phyloP scores from a whole-genome alignment of 176 grass and related monocot genomes.

The Avena eriantha region DNA sequence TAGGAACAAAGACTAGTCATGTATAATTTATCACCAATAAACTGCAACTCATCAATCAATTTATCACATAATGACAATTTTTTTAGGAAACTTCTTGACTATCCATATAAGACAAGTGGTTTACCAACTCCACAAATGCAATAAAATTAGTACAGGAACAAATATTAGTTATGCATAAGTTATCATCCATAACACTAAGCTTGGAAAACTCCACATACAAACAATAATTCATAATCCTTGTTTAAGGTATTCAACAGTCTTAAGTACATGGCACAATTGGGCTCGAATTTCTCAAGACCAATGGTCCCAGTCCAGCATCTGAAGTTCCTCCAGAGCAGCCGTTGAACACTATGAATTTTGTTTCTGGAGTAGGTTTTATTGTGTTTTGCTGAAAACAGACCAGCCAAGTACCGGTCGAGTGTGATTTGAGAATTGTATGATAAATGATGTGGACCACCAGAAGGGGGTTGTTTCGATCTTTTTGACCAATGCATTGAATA shows the following conservation, averaged over 20 bases:
- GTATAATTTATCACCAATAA: not conserved
- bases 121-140: constrained; percentile 55
- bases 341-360: not conserved
- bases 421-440: not conserved
- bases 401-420: not conserved
- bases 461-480: not conserved
- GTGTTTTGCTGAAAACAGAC: not conserved
- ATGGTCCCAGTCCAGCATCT: constrained; percentile 24
- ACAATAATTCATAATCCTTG: constrained; percentile 19
- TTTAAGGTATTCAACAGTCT: not conserved
- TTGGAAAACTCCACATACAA: constrained; percentile 36
- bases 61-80: constrained; percentile 36
- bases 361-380: not conserved
- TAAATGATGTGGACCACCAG: not conserved
- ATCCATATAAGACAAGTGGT: constrained; percentile 57
- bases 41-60: constrained; percentile 57
- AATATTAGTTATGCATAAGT: constrained; percentile 19
- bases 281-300: constrained; percentile 26
- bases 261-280: constrained; percentile 7
- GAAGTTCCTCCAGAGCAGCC: constrained; percentile 1
- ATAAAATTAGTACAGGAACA: constrained; percentile 40
- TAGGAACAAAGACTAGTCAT: constrained; percentile 24
- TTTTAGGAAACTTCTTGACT: constrained; percentile 48
- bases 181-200: constrained; percentile 28
- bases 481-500: constrained; percentile 3